A percentile compares a stretch with the other conserved stretches of the same genome.
These are phyloP conservation scores for Emericellopsis cladophorae DNA, from an alignment of 2,329 filamentous ascomycete species.

Conservation along the genomic window DNA sequence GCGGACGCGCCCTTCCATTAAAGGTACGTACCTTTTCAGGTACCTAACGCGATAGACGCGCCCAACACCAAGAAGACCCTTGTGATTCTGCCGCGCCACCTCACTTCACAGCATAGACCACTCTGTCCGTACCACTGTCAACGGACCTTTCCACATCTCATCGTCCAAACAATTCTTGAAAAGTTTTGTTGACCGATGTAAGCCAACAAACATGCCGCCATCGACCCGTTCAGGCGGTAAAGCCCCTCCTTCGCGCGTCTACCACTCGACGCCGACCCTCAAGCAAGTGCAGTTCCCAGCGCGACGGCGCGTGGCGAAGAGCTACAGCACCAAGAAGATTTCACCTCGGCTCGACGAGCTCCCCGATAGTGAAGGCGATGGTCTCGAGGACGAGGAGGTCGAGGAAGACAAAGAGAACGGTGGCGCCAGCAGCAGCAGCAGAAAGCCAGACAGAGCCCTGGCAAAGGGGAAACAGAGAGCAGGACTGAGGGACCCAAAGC, in stretches of 20 bases:
- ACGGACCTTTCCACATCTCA: neutral
- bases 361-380: neutral
- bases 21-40: too few relatives aligned
- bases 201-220: conserved; percentile 16
- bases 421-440: too few relatives aligned
- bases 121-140: neutral
- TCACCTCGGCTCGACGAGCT: conserved; percentile 3
- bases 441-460: too few relatives aligned
- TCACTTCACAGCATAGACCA: too few relatives aligned
- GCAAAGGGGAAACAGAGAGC: neutral
- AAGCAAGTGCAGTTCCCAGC: conserved; percentile 25
- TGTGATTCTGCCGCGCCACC: too few relatives aligned
- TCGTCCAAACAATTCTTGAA: too few relatives aligned
- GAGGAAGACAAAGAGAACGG: neutral
- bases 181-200: neutral
- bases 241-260: conserved; percentile 22
- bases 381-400: neutral
- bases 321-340: conserved; percentile 17
- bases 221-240: conserved; percentile 23
- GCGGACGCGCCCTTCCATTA: too few relatives aligned
- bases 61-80: too few relatives aligned
- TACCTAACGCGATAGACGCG: too few relatives aligned
- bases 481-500: conserved; percentile 12
- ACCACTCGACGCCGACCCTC: conserved; percentile 21
- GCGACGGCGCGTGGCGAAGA: conserved; percentile 18